phyloP scores from a whole-genome alignment of 129 eudicot species.

The carrot (Daucus carota) region DH1_v3.0 NC_030385.2:28628001-28628500 shows the following conservation, averaged over 20 bases:
- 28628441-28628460: neutral
- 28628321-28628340: neutral
- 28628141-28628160: slow-evolving; percentile 95
- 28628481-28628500: too few species aligned
- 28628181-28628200: slow-evolving; percentile 57
- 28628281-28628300: neutral
- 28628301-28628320: neutral
- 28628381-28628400: neutral
- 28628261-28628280: neutral
- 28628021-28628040: neutral
- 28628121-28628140: slow-evolving; percentile 79
- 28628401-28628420: neutral
- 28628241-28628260: neutral
- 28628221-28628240: neutral
- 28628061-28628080: slow-evolving; percentile 23
- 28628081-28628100: slow-evolving; percentile 88
- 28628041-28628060: neutral
- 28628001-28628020: neutral
- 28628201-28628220: slow-evolving; percentile 92
- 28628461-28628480: neutral
- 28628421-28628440: neutral
- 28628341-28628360: too few species aligned
- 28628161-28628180: slow-evolving; percentile 90
- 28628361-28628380: neutral
- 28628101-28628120: slow-evolving; percentile 91